Evolutionary conservation across 371 early-diverging fungal genomes (phyloP).

Genomic region (Gilbertella persicaria): DNA sequence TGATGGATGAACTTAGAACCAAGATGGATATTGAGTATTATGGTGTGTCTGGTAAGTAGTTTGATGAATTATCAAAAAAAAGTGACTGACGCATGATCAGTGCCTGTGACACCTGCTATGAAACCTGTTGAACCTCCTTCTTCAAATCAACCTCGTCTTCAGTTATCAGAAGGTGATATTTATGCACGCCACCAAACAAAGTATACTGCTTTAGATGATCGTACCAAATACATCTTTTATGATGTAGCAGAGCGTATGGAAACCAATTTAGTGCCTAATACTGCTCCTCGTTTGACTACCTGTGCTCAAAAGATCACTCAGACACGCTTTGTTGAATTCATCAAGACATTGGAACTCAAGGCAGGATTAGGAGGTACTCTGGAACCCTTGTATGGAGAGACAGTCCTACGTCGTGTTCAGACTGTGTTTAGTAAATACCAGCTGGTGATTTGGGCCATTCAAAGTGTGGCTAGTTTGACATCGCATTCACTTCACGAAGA

Average conservation of each 20-base stretch:
- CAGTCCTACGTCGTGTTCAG: conserved; percentile 34
- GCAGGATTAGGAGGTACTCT: not conserved
- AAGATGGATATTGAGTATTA: conserved; percentile 34
- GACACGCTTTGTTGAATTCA: not conserved
- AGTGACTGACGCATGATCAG: not conserved
- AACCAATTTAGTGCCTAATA: not conserved
- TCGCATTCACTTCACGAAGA: conserved; percentile 56
- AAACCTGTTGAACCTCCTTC: conserved; percentile 10
- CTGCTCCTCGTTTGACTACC: too few relatives aligned
- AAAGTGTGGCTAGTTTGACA: conserved; percentile 51
- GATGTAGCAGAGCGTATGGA: not conserved
- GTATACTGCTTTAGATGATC: conserved; percentile 21
- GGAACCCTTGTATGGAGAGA: conserved; percentile 24
- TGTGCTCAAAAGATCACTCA: not conserved
- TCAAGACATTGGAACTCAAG: conserved; percentile 12
- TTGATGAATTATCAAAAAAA: too few relatives aligned
- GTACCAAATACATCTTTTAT: conserved; percentile 7
- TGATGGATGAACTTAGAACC: conserved; percentile 32
- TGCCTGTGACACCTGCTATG: not conserved
- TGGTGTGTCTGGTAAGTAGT: conserved; percentile 24
- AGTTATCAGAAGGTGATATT: conserved; percentile 25
- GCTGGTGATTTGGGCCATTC: conserved; percentile 48
- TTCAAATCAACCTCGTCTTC: conserved; percentile 12
- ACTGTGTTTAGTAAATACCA: conserved; percentile 44
- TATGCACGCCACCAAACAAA: conserved; percentile 16